These are phyloP conservation scores for Streptanthus diversifolius DNA, from an alignment of 345 rosid species.

Conservation along the genomic window DNA sequence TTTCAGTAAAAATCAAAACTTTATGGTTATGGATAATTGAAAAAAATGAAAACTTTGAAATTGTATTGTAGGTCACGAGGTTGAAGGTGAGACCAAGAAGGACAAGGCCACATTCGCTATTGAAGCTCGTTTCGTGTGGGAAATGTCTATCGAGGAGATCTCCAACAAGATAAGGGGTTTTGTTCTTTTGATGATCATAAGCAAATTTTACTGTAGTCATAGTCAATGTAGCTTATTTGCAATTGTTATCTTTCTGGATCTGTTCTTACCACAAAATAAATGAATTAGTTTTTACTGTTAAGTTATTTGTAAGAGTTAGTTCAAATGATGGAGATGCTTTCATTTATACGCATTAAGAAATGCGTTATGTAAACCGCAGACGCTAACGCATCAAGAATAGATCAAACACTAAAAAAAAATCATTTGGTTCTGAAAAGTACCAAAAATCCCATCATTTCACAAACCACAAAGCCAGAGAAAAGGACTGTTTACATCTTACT, in stretches of 20 bases:
- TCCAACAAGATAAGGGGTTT: slow-evolving; percentile 34
- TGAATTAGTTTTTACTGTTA: not conserved
- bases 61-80: slow-evolving; percentile 61
- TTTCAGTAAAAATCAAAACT: not conserved
- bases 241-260: slow-evolving; percentile 5
- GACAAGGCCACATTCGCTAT: slow-evolving; percentile 45
- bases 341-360: too few relatives aligned
- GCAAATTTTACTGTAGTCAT: slow-evolving; percentile 26
- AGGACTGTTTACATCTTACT: too few relatives aligned
- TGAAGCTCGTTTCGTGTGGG: slow-evolving; percentile 82
- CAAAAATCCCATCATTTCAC: too few relatives aligned
- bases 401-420: too few relatives aligned
- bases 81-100: slow-evolving; percentile 60
- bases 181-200: slow-evolving; percentile 8
- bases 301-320: not conserved
- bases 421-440: too few relatives aligned
- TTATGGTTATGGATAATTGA: not conserved
- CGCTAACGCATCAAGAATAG: too few relatives aligned
- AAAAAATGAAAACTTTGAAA: slow-evolving; percentile 1
- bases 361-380: too few relatives aligned
- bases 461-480: too few relatives aligned
- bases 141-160: slow-evolving; percentile 70
- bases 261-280: slow-evolving; percentile 29
- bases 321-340: too few relatives aligned
- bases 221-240: slow-evolving; percentile 24